Base-by-base conservation (phyloP, 163 green algal species). In the Chloromonas sp. region DNA sequence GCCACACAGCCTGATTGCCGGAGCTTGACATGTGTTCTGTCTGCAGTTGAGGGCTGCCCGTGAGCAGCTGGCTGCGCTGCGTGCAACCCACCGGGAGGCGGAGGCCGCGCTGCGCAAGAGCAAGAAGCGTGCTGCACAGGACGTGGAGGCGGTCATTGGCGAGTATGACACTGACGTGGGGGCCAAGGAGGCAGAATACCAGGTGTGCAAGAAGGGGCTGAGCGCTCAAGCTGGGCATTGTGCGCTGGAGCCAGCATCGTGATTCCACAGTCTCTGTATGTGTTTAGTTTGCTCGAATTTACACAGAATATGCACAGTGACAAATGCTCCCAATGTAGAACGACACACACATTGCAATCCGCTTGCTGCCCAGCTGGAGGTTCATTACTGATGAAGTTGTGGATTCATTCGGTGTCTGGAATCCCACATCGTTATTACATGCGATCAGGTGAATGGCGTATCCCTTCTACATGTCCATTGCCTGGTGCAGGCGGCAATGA, bases 91-190 rank as follows among this genome's bases (percentile, higher is more conserved):
- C 79, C 86, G 82, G 59, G 85, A 87, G 15, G 85, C 86, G 70
- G 84, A 90, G 74, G 87, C 84, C 2, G 77, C 81, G 58, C 79
- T 91, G 80, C 80, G 86, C 11, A 92, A 92, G 82, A 84, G 81
- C 1, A 85, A 87, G 62, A 89, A 90, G 82, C 83, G 87, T 1
- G 86, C 86, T 66, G 79, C 89, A 60, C 84, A 92, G 85, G 87
- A 92, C 59, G 87, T 92, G 60, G 89, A 92, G 85, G 85, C 85
- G 2, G 70, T 87, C 71, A 91, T 93, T 36, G 84, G 82, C 13
- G 89, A 93, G 74, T 93, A 93, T 83, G 90, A 93, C 71, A 70
- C 66, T 0, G 88, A 93, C 8, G 85, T 93, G 85, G 90, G 88
- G 1, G 83, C 80, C 61, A 89, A 89, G 80, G 88, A 93, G 80